phyloP scores from a whole-genome alignment of 179 eudicot species.

The Monotropa hypopitys region DNA sequence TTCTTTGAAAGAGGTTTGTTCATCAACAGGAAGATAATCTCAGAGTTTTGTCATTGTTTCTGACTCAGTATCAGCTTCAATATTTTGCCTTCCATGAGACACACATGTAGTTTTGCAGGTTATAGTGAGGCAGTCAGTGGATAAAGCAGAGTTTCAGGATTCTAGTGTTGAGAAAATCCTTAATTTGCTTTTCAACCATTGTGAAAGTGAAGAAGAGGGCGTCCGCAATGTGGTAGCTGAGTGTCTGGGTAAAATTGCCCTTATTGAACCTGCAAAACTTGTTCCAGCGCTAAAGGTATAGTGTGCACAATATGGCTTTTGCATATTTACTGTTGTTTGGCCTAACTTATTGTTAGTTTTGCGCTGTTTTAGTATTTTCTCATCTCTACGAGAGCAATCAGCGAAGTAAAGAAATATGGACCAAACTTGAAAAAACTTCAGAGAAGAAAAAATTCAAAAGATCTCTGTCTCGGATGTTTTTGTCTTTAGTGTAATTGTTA shows the following conservation, averaged over 20 bases:
- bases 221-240: conserved; percentile 98
- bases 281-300: conserved; percentile 87
- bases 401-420: too few species aligned
- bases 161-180: conserved; percentile 92
- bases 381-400: too few species aligned
- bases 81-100: background rate
- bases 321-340: background rate
- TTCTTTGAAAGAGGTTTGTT: conserved; percentile 81
- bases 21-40: background rate
- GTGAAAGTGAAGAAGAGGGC: conserved; percentile 98
- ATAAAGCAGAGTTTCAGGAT: conserved; percentile 86
- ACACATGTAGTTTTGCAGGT: conserved; percentile 38
- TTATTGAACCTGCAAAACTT: conserved; percentile 82
- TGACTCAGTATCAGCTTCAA: background rate
- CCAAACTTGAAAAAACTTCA: too few species aligned
- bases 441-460: too few species aligned
- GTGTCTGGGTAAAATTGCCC: conserved; percentile 91
- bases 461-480: too few species aligned
- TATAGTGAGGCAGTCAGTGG: conserved; percentile 91
- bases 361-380: too few species aligned
- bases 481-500: too few species aligned
- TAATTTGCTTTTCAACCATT: conserved; percentile 73
- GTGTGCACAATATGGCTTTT: background rate
- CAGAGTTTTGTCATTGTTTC: background rate
- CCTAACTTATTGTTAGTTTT: background rate